Evolutionary conservation across 768 basidiomycete species (phyloP), one percentile per base, ranked within the genome.

Genomic region (Boletus subcaerulescens): DNA sequence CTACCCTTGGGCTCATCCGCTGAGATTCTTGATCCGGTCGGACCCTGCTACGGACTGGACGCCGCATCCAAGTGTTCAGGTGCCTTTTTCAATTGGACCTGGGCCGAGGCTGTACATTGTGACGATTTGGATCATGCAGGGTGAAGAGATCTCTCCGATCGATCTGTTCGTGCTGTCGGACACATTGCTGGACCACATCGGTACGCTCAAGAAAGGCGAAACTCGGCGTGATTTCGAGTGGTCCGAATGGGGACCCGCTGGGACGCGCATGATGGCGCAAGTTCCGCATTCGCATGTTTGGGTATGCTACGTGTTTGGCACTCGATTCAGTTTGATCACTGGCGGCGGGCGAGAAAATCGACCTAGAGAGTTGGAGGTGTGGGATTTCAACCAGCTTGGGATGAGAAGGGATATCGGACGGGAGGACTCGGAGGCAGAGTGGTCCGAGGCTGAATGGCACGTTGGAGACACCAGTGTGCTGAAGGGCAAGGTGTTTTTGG

Each of bases 221-320:
- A 53, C 45, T 9, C 50, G 57, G 17, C 64, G 55, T 33, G 54
- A 65, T n/a, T 60, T 77, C 55, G 54, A 63, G 33, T 86, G 83
- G 83, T 58, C 71, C 2, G 70, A 71, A 24, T 86, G 84, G 84
- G 84, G 81, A 14, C 77, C 78, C 8, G 48, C 38, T 11, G 75
- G 73, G 4, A 77, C 79, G 10, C 77, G 82, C 26, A 64, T 84
- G 59, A 60, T 80, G 35, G 53, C 53, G 31, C 66, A 68, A 8
- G 65, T 67, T 36, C 74, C 68, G 20, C 71, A 68, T 35, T 77
- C 78, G 13, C 58, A 64, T 24, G 65, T 73, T n/a, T 85, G 83
- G 83, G 80, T 82, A 9, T 85, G 83, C 68, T 82, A 81, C 59
- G 76, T 83, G 18, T 76, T 74, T 59, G 83, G 82, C 20, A 73